Percentiles rank a stretch among this genome's conserved stretches.
Evolutionary conservation across 352 stramenopile species (phyloP).

Genomic region (Globisporangium iwayamae): DNA sequence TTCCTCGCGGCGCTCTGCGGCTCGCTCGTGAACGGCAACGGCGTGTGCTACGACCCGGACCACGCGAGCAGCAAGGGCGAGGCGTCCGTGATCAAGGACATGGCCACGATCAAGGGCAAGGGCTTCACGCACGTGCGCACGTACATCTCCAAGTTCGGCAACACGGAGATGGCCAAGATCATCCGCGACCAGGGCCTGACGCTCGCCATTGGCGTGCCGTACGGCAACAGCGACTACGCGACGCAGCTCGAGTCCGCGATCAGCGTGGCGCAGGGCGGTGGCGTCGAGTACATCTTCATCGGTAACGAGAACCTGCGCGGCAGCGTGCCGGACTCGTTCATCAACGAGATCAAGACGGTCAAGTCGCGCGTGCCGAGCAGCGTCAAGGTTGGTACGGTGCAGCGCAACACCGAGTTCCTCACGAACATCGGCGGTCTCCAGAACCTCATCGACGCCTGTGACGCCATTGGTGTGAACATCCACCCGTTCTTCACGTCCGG

Average conservation of each 20-base stretch:
- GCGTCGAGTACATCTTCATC: constrained; percentile 59
- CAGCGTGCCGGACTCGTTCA: constrained; percentile 38
- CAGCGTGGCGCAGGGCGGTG: constrained; percentile 36
- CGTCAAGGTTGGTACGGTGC: constrained; percentile 69
- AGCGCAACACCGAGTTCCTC: constrained; percentile 67
- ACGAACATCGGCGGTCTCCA: constrained; percentile 29
- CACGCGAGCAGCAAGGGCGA: constrained; percentile 34
- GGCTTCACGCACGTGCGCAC: constrained; percentile 66
- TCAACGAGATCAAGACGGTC: constrained; percentile 46
- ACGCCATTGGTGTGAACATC: constrained; percentile 55
- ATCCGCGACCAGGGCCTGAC: constrained; percentile 51
- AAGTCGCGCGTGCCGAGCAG: constrained; percentile 34
- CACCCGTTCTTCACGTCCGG: constrained; percentile 60
- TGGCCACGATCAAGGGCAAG: constrained; percentile 41
- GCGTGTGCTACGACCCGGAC: constrained; percentile 71
- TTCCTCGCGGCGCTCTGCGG: constrained; percentile 29
- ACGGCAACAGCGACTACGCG: constrained; percentile 44
- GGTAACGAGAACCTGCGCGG: constrained; percentile 66
- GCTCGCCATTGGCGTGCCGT: constrained; percentile 51
- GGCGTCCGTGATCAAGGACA: constrained; percentile 36
- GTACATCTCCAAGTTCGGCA: constrained; percentile 65
- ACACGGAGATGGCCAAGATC: constrained; percentile 45
- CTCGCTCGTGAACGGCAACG: constrained; percentile 41
- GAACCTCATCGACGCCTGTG: constrained; percentile 38
- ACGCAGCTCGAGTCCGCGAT: constrained; percentile 44